Percentiles rank a stretch among this genome's conserved stretches.
These are phyloP conservation scores for Salpingoeca rosetta DNA, from an alignment of 78 protist species.

Conservation along the genomic window DNA sequence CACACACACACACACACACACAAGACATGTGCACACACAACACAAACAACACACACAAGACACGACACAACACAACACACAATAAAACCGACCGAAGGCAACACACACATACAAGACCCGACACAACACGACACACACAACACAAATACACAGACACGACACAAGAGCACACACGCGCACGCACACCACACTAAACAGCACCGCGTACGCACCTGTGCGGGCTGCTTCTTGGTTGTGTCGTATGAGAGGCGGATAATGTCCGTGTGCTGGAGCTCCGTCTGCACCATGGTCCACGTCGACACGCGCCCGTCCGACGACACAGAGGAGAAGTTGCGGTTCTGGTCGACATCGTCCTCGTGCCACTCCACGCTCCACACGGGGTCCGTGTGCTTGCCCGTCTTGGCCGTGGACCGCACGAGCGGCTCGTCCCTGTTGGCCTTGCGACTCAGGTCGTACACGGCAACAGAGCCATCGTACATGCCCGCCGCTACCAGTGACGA, in stretches of 20 bases:
- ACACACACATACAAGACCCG: too few species aligned
- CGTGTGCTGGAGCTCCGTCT: slow-evolving; percentile 42
- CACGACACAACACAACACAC: too few species aligned
- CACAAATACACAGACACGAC: too few species aligned
- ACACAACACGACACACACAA: too few species aligned
- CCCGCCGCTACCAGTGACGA: slow-evolving; percentile 53
- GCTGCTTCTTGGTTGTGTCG: too few species aligned
- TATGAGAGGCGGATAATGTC: slow-evolving; percentile 38
- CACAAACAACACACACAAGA: too few species aligned
- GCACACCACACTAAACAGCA: too few species aligned
- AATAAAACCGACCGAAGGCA: too few species aligned
- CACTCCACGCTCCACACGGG: slow-evolving; percentile 65
- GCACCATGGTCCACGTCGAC: slow-evolving; percentile 56
- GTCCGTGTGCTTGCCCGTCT: slow-evolving; percentile 76
- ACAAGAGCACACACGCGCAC: too few species aligned
- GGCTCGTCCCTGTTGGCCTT: slow-evolving; percentile 26
- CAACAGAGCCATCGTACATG: slow-evolving; percentile 62
- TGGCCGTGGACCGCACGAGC: slow-evolving; percentile 35
- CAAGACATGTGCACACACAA: too few species aligned
- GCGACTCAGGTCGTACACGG: slow-evolving; percentile 31
- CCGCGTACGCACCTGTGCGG: too few species aligned
- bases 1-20: too few species aligned
- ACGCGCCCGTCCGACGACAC: slow-evolving; percentile 71
- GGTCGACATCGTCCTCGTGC: slow-evolving; percentile 51
- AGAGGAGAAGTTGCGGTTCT: slow-evolving; percentile 45